Percentiles rank a stretch among this genome's conserved stretches.
Conservation (phyloP, 345 rosid genomes). For the Mangifera indica region DNA sequence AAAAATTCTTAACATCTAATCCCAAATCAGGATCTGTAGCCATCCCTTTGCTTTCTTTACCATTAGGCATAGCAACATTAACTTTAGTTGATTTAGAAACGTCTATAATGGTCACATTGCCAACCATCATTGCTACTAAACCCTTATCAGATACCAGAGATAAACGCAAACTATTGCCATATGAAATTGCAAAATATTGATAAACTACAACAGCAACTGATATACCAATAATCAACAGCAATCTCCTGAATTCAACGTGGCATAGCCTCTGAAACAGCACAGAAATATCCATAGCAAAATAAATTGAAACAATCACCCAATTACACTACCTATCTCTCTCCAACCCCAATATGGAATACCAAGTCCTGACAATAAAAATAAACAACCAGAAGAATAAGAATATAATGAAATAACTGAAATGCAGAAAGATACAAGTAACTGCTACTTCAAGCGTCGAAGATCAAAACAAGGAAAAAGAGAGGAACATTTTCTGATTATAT, state of each 20-base stretch:
- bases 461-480: not conserved
- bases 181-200: conserved; percentile 44
- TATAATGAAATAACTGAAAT: not conserved
- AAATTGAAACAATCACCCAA: conserved; percentile 13
- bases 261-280: conserved; percentile 28
- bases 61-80: conserved; percentile 16
- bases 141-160: conserved; percentile 22
- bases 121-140: conserved; percentile 18
- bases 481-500: not conserved
- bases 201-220: conserved; percentile 38
- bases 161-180: conserved; percentile 23
- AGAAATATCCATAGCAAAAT: conserved; percentile 33
- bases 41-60: conserved; percentile 14
- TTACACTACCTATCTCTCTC: not conserved
- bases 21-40: conserved; percentile 3
- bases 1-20: not conserved
- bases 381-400: not conserved
- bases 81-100: conserved; percentile 17
- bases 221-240: conserved; percentile 38
- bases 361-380: not conserved
- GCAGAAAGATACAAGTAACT: not conserved
- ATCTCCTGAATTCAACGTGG: conserved; percentile 45
- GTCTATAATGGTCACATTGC: conserved; percentile 25
- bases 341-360: not conserved
- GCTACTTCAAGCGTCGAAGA: not conserved